A percentile compares a stretch with the other conserved stretches of the same genome.
phyloP scores from a whole-genome alignment of 768 basidiomycete genomes.

The Russula olivacea region DNA sequence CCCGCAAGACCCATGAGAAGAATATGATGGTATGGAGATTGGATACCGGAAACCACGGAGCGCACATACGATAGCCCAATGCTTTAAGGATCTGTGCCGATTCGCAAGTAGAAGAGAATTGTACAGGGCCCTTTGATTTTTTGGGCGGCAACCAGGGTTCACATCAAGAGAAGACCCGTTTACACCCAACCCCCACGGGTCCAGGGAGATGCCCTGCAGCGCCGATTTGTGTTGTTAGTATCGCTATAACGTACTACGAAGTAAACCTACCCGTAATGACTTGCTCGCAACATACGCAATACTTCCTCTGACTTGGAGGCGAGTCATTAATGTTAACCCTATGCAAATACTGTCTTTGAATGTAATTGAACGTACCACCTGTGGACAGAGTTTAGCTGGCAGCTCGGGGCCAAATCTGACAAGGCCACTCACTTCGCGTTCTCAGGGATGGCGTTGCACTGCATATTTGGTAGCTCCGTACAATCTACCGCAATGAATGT shows the following conservation, averaged over 20 bases:
- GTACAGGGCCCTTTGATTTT: too few species aligned
- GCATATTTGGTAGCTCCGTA: conserved; percentile 10
- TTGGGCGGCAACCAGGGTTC: background rate
- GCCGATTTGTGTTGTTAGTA: background rate
- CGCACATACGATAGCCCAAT: background rate
- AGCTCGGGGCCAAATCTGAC: background rate
- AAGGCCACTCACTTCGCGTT: conserved; percentile 8
- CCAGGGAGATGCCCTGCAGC: conserved; percentile 17
- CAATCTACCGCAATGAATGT: conserved; percentile 20
- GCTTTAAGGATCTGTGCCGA: background rate
- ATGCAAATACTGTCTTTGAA: background rate
- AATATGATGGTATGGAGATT: background rate
- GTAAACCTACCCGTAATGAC: conserved; percentile 11
- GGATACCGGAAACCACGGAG: background rate
- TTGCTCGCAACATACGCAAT: conserved; percentile 21
- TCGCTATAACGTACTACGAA: background rate
- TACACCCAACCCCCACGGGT: conserved; percentile 20
- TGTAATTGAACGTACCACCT: conserved; percentile 13
- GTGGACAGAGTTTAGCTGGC: background rate
- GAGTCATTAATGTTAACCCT: background rate
- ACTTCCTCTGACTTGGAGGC: conserved; percentile 10
- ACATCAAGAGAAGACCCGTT: conserved; percentile 11
- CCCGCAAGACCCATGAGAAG: background rate
- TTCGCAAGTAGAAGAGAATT: background rate
- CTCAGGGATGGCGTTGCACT: conserved; percentile 12